Base-by-base conservation (phyloP, 2,329 filamentous ascomycete species). In the Knufia fluminis region DNA sequence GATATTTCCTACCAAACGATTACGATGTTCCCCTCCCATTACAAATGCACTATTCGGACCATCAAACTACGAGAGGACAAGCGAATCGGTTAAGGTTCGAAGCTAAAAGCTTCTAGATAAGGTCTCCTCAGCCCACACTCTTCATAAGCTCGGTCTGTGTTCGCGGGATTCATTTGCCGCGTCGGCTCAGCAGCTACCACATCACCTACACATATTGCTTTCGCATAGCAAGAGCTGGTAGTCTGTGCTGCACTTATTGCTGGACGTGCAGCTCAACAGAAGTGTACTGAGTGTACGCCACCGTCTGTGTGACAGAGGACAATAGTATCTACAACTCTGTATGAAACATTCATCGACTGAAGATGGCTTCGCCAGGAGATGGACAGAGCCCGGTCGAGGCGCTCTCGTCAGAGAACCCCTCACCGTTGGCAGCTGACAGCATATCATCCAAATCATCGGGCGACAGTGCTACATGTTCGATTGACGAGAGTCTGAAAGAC, bases 401-500 rank as follows among this genome's bases (percentile, higher is more conserved):
- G 20, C 40, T n/a, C 16, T 19, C 16, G n/a, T 22, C 10, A 7
- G 24, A 31, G 9, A 36, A 19, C 10, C 14, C 31, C 14, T 24
- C 45, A 3, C 20, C 46, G 2, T 20, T 48, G 10, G 20, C 23
- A 22, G 46, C 46, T 24, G 46, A 48, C 22, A 48, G 35, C 23
- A 9, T 4, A 17, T 41, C 35, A 9, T 41, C 46, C 2, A 22
- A 3, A 31, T 57, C 56, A 1, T 49, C 50, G 8, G 51, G 35
- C 22, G 50, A 39, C 7, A 43, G 31, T 32, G 51, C 49, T 9
- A 49, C 52, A 57, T 67, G 70, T 40, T 70, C 68, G 12, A 56
- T 71, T 50, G 69, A 67, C 41, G 62, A 61, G 43, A 70, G 66
- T 59, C 65, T 70, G 50, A 70, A 62, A 45, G 66, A 71, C 50